Conservation (phyloP, 331 rosid species). For the Erythrophleum ivorense region DNA sequence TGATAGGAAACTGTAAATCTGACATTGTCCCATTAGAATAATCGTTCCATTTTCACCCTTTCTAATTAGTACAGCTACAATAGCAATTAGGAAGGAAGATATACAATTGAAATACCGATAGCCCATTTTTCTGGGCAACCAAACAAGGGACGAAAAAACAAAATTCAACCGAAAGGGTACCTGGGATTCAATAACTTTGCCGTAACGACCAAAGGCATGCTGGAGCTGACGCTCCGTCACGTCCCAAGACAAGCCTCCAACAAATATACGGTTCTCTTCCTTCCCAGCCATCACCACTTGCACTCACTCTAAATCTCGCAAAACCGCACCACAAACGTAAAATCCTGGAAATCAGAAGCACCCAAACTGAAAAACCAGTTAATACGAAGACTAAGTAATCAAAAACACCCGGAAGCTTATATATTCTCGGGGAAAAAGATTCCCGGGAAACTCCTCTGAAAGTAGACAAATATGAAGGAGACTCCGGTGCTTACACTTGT, state of each 20-base stretch:
- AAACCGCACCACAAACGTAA: neutral
- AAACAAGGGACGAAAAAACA: neutral
- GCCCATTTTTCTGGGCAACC: slow-evolving; percentile 20
- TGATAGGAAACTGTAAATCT: neutral
- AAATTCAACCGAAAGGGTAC: slow-evolving; percentile 35
- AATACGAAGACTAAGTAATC: neutral
- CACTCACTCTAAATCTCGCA: slow-evolving; percentile 27
- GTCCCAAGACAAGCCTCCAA: slow-evolving; percentile 88
- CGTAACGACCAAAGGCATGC: slow-evolving; percentile 77
- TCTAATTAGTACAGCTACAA: neutral
- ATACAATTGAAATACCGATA: neutral
- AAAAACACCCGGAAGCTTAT: neutral
- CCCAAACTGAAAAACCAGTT: slow-evolving; percentile 22
- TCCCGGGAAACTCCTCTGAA: neutral
- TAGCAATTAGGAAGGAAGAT: neutral
- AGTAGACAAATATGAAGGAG: neutral
- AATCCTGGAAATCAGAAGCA: slow-evolving; percentile 22
- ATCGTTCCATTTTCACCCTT: neutral
- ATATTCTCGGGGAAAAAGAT: neutral
- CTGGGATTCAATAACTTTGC: slow-evolving; percentile 80
- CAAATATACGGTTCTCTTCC: slow-evolving; percentile 84
- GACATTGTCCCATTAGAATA: neutral
- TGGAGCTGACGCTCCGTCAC: slow-evolving; percentile 89
- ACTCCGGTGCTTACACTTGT: slow-evolving; percentile 31
- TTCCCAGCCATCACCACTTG: slow-evolving; percentile 69